Evolutionary conservation across 805 yeast species (phyloP), one percentile per base, ranked within the genome.

Genomic region (Isabelozyma pseudorhagii): DNA sequence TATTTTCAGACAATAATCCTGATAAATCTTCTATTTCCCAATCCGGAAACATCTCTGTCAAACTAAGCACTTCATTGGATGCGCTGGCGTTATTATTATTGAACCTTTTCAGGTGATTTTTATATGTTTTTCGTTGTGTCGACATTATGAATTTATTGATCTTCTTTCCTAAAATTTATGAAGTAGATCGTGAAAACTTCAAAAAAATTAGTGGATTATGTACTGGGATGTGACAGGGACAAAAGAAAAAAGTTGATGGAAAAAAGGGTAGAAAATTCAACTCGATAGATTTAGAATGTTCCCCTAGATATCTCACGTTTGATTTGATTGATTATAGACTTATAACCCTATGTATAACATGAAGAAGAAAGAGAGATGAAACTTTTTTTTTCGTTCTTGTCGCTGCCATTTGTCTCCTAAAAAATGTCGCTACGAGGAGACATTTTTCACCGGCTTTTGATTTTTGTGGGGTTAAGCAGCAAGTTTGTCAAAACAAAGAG

Each of bases 1-100:
- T 66, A 61, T 85, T 81, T 69, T 86, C 98, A 50, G 77, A 76
- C 58, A 92, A 83, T 51, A 90, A 83, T 47, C 85, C 81, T 43
- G 77, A 71, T 64, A 94, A 82, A 65, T 94, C 99, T 28, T 88
- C 96, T 48, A 79, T 76, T 44, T 88, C 80, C 99, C 99, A 94
- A 64, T 89, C 97, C 42, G 97, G 96, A 74, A 94, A 92, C 75
- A 94, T 78, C 70, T 93, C 98, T 46, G 78, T 68, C 58, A 93
- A 80, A 38, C 87, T 81, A 81, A 74, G 64, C 79, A 72, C 60
- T 51, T 71, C 71, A 41, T 48, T 55, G 21, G 63, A 55, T 36
- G 62, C 49, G 51, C 55, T 57, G 56, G 54, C 55, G 46, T 50
- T 51, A 49, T 58, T 55, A 53, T 54, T 62, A 54, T 64, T 68